Conservation (phyloP, 768 basidiomycete genomes). For the Kondoa malvinella region DNA sequence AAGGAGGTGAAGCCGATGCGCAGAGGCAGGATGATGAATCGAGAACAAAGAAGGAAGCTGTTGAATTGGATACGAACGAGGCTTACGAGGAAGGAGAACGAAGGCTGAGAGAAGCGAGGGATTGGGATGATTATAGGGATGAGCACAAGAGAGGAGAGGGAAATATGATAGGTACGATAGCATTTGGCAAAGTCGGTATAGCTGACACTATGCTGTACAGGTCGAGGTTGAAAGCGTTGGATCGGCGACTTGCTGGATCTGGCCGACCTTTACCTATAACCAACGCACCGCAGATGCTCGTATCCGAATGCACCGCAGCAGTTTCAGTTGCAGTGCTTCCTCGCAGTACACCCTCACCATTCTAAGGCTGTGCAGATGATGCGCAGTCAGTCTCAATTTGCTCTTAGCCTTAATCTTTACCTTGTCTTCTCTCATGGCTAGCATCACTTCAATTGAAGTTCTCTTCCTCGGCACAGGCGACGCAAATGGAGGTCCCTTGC, state of each 20-base stretch:
- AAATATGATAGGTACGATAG: constrained; percentile 91
- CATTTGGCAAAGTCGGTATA: constrained; percentile 21
- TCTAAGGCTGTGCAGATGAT: too few relatives aligned
- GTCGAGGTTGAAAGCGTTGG: too few relatives aligned
- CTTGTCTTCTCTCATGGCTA: background rate
- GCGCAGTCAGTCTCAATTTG: background rate
- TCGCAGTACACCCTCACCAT: too few relatives aligned
- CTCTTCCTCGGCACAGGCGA: background rate
- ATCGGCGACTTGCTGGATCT: too few relatives aligned
- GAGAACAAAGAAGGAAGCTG: constrained; percentile 40
- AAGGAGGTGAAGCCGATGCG: constrained; percentile 60
- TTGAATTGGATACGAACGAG: constrained; percentile 49
- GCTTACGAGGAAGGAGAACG: constrained; percentile 40
- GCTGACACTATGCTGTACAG: too few relatives aligned
- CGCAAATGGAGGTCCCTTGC: background rate
- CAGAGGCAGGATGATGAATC: constrained; percentile 19
- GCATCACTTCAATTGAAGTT: background rate
- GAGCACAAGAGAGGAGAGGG: constrained; percentile 76
- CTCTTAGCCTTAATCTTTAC: background rate
- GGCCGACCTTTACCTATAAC: too few relatives aligned
- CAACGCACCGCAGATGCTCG: too few relatives aligned
- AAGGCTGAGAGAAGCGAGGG: constrained; percentile 55
- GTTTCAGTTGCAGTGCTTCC: too few relatives aligned
- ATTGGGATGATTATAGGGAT: constrained; percentile 79
- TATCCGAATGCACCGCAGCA: too few relatives aligned